Evolutionary conservation across 306 rosid species (phyloP).

Genomic region (Medicago truncatula): MtrunA17r5.0-ANR NC_053046.1:2556501-2557000

Average conservation of each 20-base stretch:
- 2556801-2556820: slow-evolving; percentile 45
- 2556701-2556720: slow-evolving; percentile 52
- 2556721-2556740: slow-evolving; percentile 53
- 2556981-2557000: neutral
- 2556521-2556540: slow-evolving; percentile 58
- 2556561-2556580: slow-evolving; percentile 49
- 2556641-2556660: slow-evolving; percentile 52
- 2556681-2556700: slow-evolving; percentile 70
- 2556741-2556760: slow-evolving; percentile 49
- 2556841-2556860: slow-evolving; percentile 59
- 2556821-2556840: slow-evolving; percentile 68
- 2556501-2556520: slow-evolving; percentile 52
- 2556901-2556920: slow-evolving; percentile 18
- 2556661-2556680: slow-evolving; percentile 79
- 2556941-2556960: slow-evolving; percentile 20
- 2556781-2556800: slow-evolving; percentile 44
- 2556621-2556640: slow-evolving; percentile 56
- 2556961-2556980: slow-evolving; percentile 19
- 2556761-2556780: slow-evolving; percentile 54
- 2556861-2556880: slow-evolving; percentile 55
- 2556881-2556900: slow-evolving; percentile 61
- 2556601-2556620: slow-evolving; percentile 49
- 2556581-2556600: slow-evolving; percentile 49
- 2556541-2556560: slow-evolving; percentile 42
- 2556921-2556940: slow-evolving; percentile 14